A percentile compares a stretch with the other conserved stretches of the same genome.
phyloP scores from a whole-genome alignment of 768 basidiomycete genomes.

The Termitomyces eurrhizus region DNA sequence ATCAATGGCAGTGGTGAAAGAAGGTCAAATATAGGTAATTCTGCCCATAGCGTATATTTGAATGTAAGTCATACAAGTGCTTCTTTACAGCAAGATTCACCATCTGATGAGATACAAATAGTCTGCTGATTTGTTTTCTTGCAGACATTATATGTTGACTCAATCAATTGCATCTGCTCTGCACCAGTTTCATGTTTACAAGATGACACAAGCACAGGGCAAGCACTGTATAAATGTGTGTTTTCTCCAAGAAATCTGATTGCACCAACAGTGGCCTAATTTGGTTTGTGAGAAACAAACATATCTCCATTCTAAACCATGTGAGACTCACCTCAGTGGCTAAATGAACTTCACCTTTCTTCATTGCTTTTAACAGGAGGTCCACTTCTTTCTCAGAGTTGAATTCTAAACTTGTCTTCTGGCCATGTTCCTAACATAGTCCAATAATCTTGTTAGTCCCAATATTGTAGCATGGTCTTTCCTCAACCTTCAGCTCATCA shows the following conservation, averaged over 20 bases:
- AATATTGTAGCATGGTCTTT: conserved; percentile 21
- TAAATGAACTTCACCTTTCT: neutral
- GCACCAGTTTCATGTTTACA: neutral
- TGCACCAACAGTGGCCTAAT: neutral
- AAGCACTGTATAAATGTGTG: neutral
- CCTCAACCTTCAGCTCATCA: conserved; percentile 26
- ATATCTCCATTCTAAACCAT: neutral
- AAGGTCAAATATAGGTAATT: too few species aligned
- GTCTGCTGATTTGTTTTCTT: too few species aligned
- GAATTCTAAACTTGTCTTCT: neutral
- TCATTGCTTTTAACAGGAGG: neutral
- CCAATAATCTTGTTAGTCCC: conserved; percentile 24
- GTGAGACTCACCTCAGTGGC: neutral
- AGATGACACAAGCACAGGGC: neutral
- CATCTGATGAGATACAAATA: too few species aligned
- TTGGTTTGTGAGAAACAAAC: neutral
- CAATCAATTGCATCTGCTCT: too few species aligned
- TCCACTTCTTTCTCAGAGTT: neutral
- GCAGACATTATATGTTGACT: too few species aligned
- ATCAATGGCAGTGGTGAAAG: too few species aligned
- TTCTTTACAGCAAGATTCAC: too few species aligned
- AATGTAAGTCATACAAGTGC: too few species aligned
- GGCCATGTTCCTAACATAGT: too few species aligned
- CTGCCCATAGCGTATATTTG: too few species aligned
- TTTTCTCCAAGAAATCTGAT: neutral